Percentiles rank a stretch among this genome's conserved stretches.
phyloP scores from a whole-genome alignment of 768 basidiomycete species.

The Terana coerulea region DNA sequence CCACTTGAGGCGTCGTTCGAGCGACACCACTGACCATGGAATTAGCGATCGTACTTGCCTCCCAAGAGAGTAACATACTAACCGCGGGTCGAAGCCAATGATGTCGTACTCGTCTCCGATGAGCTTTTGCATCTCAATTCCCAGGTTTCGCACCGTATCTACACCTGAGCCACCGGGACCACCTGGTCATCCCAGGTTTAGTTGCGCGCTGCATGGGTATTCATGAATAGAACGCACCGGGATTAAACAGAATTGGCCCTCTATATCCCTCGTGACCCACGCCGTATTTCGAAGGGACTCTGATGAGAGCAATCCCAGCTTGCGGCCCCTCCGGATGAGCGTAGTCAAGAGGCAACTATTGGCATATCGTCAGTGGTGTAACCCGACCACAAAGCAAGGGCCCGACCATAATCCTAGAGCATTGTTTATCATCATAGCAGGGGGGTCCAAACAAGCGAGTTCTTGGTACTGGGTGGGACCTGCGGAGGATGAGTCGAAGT shows the following conservation, averaged over 20 bases:
- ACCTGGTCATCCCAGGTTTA: background rate
- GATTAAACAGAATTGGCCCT: conserved; percentile 32
- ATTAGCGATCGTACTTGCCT: too few relatives aligned
- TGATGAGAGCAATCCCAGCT: conserved; percentile 25
- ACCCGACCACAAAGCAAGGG: too few relatives aligned
- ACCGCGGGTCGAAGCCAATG: conserved; percentile 29
- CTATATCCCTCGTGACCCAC: conserved; percentile 16
- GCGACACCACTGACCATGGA: conserved; percentile 2
- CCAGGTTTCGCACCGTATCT: conserved; percentile 5
- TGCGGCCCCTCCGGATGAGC: conserved; percentile 11
- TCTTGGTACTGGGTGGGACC: too few relatives aligned
- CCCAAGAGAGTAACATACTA: background rate
- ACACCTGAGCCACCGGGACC: conserved; percentile 27
- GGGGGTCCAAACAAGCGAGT: too few relatives aligned
- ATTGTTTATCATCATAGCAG: too few relatives aligned
- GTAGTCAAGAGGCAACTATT: conserved; percentile 31
- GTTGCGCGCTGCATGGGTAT: background rate
- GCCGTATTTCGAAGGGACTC: conserved; percentile 17
- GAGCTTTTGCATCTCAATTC: conserved; percentile 13
- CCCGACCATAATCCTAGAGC: too few relatives aligned
- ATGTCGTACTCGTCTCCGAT: conserved; percentile 28
- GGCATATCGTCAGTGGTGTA: too few relatives aligned
- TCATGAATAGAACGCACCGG: background rate
- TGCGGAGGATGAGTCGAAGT: too few relatives aligned
- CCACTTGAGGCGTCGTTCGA: conserved; percentile 1